phyloP scores from a whole-genome alignment of 1,139 yeast species.

The Lodderomyces beijingensis region DNA sequence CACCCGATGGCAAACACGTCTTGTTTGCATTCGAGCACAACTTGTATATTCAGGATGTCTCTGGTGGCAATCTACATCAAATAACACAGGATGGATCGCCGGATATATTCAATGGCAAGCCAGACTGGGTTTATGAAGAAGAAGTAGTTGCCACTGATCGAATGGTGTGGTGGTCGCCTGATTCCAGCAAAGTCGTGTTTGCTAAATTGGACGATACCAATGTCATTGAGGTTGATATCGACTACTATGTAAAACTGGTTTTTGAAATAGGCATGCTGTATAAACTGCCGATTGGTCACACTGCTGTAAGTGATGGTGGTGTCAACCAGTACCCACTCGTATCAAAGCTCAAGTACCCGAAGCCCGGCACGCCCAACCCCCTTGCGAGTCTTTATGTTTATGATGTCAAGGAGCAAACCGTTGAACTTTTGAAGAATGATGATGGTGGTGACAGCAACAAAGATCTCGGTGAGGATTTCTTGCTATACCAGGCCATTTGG shows the following conservation, averaged over 20 bases:
- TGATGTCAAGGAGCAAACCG: constrained; percentile 24
- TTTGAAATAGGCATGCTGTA: constrained; percentile 28
- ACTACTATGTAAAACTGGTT: constrained; percentile 49
- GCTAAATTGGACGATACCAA: constrained; percentile 65
- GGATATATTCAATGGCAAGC: constrained; percentile 73
- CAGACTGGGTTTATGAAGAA: constrained; percentile 98
- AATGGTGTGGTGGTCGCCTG: constrained; percentile 87
- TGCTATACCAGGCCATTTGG: constrained; percentile 76
- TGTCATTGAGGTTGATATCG: constrained; percentile 63
- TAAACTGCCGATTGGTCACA: constrained; percentile 18
- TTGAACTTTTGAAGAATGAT: constrained; percentile 19
- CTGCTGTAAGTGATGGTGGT: no score
- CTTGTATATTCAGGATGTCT: constrained; percentile 37
- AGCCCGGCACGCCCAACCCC: constrained; percentile 81
- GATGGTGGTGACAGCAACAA: constrained; percentile 23
- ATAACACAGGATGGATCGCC: constrained; percentile 69
- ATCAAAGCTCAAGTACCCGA: constrained; percentile 68
- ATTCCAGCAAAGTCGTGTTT: constrained; percentile 60
- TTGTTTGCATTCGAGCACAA: constrained; percentile 36
- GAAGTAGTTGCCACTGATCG: constrained; percentile 66
- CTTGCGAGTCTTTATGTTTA: constrained; percentile 44
- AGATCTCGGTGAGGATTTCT: constrained; percentile 47
- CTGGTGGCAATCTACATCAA: constrained; percentile 22
- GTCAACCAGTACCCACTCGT: constrained; percentile 53
- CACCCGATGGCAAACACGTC: constrained; percentile 35